A percentile compares a stretch with the other conserved stretches of the same genome.
These are phyloP conservation scores for Vitis vinifera DNA, from an alignment of 164 flowering plant species.

Conservation along the genomic window ASM3070453v1 NC_081822.1:13568501-13569000, in stretches of 20 bases:
- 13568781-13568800: not conserved
- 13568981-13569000: conserved; percentile 68
- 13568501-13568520: no score
- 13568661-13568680: not conserved
- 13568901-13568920: conserved; percentile 98
- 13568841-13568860: conserved; percentile 7
- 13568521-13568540: no score
- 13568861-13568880: conserved; percentile 41
- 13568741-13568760: no score
- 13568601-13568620: not conserved
- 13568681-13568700: not conserved
- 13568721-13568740: no score
- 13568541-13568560: not conserved
- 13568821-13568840: conserved; percentile 6
- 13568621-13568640: not conserved
- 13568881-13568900: conserved; percentile 83
- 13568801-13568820: not conserved
- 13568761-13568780: not conserved
- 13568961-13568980: conserved; percentile 92
- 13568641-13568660: not conserved
- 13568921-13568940: conserved; percentile 85
- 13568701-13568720: not conserved
- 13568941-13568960: conserved; percentile 64
- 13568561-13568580: not conserved
- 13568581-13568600: not conserved